Percentiles rank a stretch among this genome's conserved stretches.
Conservation (phyloP, 2,329 filamentous ascomycete species). For the Chaetothyriales sp. region DNA sequence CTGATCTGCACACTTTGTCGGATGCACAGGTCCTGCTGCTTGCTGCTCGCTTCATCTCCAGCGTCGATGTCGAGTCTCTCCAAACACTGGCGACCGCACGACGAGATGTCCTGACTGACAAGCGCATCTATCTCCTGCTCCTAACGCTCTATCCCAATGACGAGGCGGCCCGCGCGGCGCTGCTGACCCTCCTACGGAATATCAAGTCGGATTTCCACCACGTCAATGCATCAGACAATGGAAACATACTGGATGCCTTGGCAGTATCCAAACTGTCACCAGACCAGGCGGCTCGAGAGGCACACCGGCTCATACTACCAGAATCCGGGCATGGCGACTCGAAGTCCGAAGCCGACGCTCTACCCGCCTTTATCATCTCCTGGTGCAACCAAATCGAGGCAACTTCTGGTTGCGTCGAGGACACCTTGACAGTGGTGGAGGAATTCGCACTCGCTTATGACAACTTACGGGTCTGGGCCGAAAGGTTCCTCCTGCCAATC, state of each 20-base stretch:
- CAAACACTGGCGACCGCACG: constrained; percentile 38
- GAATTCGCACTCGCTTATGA: constrained; percentile 44
- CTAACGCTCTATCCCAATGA: constrained; percentile 50
- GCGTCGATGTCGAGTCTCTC: constrained; percentile 40
- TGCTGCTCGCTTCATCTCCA: constrained; percentile 42
- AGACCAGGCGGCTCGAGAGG: constrained; percentile 20
- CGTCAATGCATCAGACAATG: constrained; percentile 3
- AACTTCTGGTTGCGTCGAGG: constrained; percentile 44
- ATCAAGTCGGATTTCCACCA: constrained; percentile 24
- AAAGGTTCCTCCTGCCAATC: constrained; percentile 45
- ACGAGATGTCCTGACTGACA: constrained; percentile 35
- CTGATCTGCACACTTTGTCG: constrained; percentile 31
- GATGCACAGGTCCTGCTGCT: constrained; percentile 45
- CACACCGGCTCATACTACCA: constrained; percentile 25
- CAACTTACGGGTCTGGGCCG: constrained; percentile 44
- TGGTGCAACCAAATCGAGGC: constrained; percentile 46
- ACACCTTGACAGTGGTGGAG: constrained; percentile 41
- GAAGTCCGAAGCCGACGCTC: background rate
- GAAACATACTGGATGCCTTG: background rate
- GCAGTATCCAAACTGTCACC: background rate
- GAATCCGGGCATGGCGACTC: background rate
- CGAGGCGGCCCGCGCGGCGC: constrained; percentile 29
- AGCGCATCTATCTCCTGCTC: constrained; percentile 44
- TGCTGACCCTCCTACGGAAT: constrained; percentile 6
- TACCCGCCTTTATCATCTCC: constrained; percentile 40